A percentile compares a stretch with the other conserved stretches of the same genome.
Conservation (phyloP, 305 asterid species). For the Fraxinus latifolia region DNA sequence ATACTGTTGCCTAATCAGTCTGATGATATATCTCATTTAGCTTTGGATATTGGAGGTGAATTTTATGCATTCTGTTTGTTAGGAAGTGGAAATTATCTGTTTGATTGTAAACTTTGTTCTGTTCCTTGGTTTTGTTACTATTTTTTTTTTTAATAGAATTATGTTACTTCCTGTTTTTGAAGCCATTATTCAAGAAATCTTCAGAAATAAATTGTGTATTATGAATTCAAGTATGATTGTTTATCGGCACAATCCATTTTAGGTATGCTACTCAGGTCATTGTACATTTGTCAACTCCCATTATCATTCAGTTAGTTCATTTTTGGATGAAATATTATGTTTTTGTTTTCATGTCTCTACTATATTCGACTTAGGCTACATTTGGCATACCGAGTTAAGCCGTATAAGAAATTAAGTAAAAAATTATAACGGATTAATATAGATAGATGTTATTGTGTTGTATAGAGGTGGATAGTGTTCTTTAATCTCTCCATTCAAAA, state of each 20-base stretch:
- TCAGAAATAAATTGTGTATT: background rate
- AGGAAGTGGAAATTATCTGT: background rate
- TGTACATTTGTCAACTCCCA: constrained; percentile 7
- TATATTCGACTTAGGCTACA: background rate
- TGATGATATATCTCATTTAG: constrained; percentile 95
- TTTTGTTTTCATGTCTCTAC: background rate
- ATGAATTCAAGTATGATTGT: constrained; percentile 8
- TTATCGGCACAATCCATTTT: background rate
- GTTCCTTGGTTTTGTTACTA: background rate
- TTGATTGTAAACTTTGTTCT: background rate
- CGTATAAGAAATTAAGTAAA: background rate
- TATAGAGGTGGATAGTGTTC: background rate
- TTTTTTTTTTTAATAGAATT: background rate
- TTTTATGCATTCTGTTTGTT: constrained; percentile 7
- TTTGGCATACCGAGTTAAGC: background rate
- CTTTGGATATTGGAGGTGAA: constrained; percentile 97
- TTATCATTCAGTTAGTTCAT: background rate
- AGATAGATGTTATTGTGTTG: background rate
- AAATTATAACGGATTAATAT: background rate
- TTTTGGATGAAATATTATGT: constrained; percentile 3
- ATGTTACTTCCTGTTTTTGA: background rate
- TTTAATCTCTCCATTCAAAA: background rate
- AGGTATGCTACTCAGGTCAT: background rate
- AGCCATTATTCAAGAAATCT: constrained; percentile 2
- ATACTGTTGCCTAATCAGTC: constrained; percentile 95